A percentile compares a stretch with the other conserved stretches of the same genome.
Conservation (phyloP, 768 basidiomycete species). For the Fomitopsis serialis region DNA sequence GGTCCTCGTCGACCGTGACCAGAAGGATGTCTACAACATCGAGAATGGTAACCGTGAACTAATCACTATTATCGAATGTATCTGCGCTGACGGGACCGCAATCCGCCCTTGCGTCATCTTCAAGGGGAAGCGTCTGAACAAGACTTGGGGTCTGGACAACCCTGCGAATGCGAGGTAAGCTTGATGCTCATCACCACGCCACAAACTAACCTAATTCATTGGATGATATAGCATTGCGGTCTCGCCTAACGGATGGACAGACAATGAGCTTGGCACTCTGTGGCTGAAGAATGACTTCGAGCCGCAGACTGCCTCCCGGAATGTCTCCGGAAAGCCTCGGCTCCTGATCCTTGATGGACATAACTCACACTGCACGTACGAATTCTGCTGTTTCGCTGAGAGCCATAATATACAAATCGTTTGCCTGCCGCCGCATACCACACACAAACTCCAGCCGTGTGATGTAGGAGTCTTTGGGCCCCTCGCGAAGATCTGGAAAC, state of each 20-base stretch:
- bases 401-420: slow-evolving; percentile 27
- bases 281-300: slow-evolving; percentile 38
- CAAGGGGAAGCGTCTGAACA: slow-evolving; percentile 20
- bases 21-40: slow-evolving; percentile 16
- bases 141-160: slow-evolving; percentile 16
- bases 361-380: slow-evolving; percentile 30
- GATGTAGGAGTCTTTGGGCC: slow-evolving; percentile 37
- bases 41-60: slow-evolving; percentile 34
- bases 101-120: slow-evolving; percentile 35
- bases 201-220: background rate
- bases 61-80: slow-evolving; percentile 40
- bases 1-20: slow-evolving; percentile 15
- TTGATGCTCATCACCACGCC: background rate
- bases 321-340: slow-evolving; percentile 25
- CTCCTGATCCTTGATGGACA: slow-evolving; percentile 41
- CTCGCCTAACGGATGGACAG: slow-evolving; percentile 39
- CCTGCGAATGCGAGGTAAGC: slow-evolving; percentile 18
- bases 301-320: slow-evolving; percentile 26
- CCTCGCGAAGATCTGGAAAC: slow-evolving; percentile 23
- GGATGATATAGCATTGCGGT: slow-evolving; percentile 22
- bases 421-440: slow-evolving; percentile 35
- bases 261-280: slow-evolving; percentile 26
- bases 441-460: slow-evolving; percentile 38
- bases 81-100: slow-evolving; percentile 34
- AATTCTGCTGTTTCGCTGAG: slow-evolving; percentile 23